Evolutionary conservation across 176 grass and related monocot genomes (phyloP).

Genomic region (Carex cristatella): DNA sequence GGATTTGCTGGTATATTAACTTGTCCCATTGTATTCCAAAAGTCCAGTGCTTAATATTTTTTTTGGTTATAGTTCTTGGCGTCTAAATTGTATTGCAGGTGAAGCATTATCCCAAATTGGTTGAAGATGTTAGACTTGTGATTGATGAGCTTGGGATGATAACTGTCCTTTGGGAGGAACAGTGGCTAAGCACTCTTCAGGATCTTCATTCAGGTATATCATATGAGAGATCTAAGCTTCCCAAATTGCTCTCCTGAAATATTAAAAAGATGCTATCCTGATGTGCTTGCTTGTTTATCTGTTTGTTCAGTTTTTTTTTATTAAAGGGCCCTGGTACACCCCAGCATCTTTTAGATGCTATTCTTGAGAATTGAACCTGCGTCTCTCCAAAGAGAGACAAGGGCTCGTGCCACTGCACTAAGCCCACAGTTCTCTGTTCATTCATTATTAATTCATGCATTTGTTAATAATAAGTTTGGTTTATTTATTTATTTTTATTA

Average conservation of each 20-base stretch:
- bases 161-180: constrained; percentile 98
- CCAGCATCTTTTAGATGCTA: too few relatives aligned
- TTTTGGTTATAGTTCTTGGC: constrained; percentile 2
- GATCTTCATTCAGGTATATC: constrained; percentile 96
- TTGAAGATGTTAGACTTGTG: constrained; percentile 90
- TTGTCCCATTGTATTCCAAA: background rate
- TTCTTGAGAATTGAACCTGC: too few relatives aligned
- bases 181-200: constrained; percentile 96
- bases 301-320: background rate
- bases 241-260: background rate
- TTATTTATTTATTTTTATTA: background rate
- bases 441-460: background rate
- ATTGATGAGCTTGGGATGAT: constrained; percentile 92
- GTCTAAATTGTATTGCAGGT: constrained; percentile 35
- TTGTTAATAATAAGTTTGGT: background rate
- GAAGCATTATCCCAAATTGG: constrained; percentile 81
- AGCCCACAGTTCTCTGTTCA: background rate
- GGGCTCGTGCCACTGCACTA: too few relatives aligned
- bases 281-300: constrained; percentile 1
- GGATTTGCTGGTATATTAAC: constrained; percentile 52
- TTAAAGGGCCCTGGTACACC: too few relatives aligned
- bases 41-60: background rate
- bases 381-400: too few relatives aligned
- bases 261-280: background rate
- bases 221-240: background rate